phyloP scores from a whole-genome alignment of 371 early-diverging fungal genomes.

The Rhizopus delemar region DNA sequence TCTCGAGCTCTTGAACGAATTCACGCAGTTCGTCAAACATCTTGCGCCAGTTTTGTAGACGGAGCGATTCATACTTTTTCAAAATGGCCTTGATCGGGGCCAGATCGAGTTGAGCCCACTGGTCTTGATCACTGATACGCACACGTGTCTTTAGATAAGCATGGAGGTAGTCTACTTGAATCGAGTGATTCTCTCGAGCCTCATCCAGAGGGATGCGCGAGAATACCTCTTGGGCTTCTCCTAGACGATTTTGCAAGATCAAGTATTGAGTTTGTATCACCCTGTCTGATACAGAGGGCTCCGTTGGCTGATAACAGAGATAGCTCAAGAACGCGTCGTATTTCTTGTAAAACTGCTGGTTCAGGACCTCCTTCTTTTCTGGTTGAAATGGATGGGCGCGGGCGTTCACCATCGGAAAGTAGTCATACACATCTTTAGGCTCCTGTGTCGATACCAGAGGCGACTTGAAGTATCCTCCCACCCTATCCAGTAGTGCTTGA shows the following conservation, averaged over 20 bases:
- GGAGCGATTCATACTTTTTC: conserved; percentile 42
- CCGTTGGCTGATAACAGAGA: conserved; percentile 33
- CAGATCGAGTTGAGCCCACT: conserved; percentile 31
- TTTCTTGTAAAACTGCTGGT: conserved; percentile 44
- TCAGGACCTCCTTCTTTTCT: conserved; percentile 32
- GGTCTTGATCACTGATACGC: conserved; percentile 16
- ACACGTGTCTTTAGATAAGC: conserved; percentile 57
- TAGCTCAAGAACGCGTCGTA: conserved; percentile 48
- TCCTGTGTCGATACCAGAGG: conserved; percentile 31
- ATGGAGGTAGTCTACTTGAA: conserved; percentile 57
- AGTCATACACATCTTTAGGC: conserved; percentile 36
- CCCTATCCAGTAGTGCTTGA: conserved; percentile 14
- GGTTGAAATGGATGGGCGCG: conserved; percentile 29
- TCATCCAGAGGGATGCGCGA: conserved; percentile 11
- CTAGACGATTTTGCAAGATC: conserved; percentile 23
- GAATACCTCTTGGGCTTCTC: conserved; percentile 23
- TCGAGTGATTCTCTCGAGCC: conserved; percentile 8
- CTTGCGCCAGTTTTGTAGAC: conserved; percentile 49
- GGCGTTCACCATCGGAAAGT: conserved; percentile 57
- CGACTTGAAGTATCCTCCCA: conserved; percentile 47
- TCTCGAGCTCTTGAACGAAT: conserved; percentile 49
- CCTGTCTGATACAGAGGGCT: conserved; percentile 33
- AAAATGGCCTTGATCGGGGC: conserved; percentile 33
- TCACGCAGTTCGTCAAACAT: conserved; percentile 45
- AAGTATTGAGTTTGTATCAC: conserved; percentile 42